Conservation (phyloP, 1,139 yeast species). For the Komagataea norvegica region DNA sequence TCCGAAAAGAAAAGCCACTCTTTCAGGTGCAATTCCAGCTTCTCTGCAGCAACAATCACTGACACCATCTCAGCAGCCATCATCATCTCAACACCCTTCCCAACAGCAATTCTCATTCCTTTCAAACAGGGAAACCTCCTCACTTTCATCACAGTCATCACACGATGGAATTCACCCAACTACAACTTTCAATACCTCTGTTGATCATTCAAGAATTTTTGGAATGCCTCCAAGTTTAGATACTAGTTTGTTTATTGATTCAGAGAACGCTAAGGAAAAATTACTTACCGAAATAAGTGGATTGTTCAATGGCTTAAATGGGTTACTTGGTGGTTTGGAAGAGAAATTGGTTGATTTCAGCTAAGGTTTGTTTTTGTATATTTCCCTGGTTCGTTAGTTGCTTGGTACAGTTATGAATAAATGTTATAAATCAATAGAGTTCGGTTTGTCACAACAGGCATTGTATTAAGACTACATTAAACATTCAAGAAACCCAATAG, state of each 20-base stretch:
- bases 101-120: slow-evolving; percentile 23
- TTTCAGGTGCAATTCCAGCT: slow-evolving; percentile 24
- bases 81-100: slow-evolving; percentile 24
- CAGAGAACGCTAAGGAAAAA: slow-evolving; percentile 18
- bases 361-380: neutral
- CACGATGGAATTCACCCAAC: slow-evolving; percentile 10
- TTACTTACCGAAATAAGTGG: slow-evolving; percentile 21
- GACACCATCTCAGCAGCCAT: slow-evolving; percentile 11
- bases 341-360: slow-evolving; percentile 19
- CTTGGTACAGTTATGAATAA: too few relatives aligned
- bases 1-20: slow-evolving; percentile 10
- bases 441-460: too few relatives aligned
- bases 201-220: slow-evolving; percentile 4
- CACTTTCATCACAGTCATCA: slow-evolving; percentile 21
- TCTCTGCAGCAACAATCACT: slow-evolving; percentile 21
- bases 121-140: slow-evolving; percentile 18
- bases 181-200: slow-evolving; percentile 4
- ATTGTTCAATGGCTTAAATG: slow-evolving; percentile 19
- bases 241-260: slow-evolving; percentile 20
- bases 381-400: neutral
- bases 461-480: too few relatives aligned
- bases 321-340: slow-evolving; percentile 23
- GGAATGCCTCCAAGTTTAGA: slow-evolving; percentile 16
- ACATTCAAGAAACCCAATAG: too few relatives aligned
- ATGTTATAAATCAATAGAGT: too few relatives aligned